phyloP scores from a whole-genome alignment of 176 grass and related monocot species.

The Zea luxurians region DNA sequence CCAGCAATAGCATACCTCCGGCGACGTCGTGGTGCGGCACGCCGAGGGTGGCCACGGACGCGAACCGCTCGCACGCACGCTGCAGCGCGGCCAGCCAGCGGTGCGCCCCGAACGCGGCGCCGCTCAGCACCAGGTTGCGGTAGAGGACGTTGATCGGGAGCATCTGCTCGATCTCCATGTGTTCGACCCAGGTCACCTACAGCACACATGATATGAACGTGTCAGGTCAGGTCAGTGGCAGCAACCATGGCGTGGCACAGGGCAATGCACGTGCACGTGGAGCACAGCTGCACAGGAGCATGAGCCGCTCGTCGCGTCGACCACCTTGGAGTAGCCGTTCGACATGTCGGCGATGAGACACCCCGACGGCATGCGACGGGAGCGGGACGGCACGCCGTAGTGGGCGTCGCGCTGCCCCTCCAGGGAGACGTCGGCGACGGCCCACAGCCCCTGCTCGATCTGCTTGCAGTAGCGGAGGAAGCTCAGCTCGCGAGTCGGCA shows the following conservation, averaged over 20 bases:
- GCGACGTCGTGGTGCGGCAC: slow-evolving; percentile 45
- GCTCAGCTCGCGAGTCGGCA: slow-evolving; percentile 73
- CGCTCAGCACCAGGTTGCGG: slow-evolving; percentile 71
- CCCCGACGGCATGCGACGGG: slow-evolving; percentile 76
- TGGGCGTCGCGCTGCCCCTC: slow-evolving; percentile 61
- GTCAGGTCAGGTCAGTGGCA: background rate
- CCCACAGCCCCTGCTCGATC: slow-evolving; percentile 87
- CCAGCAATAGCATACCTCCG: too few relatives aligned
- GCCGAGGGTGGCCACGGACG: slow-evolving; percentile 48
- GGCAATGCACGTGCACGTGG: background rate
- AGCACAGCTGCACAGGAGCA: background rate
- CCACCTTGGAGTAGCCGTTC: slow-evolving; percentile 82
- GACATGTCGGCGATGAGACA: slow-evolving; percentile 83
- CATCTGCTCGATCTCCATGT: slow-evolving; percentile 84
- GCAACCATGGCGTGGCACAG: slow-evolving; percentile 1
- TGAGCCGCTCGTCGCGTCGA: too few relatives aligned
- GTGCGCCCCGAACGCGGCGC: slow-evolving; percentile 76
- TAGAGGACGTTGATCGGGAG: slow-evolving; percentile 51
- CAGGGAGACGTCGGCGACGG: slow-evolving; percentile 73
- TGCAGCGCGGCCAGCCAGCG: slow-evolving; percentile 81
- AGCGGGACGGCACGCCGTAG: slow-evolving; percentile 43
- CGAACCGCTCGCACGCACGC: slow-evolving; percentile 75
- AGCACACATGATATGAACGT: background rate
- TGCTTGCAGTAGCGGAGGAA: slow-evolving; percentile 97
- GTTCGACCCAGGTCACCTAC: slow-evolving; percentile 91